Base-by-base conservation (phyloP, 768 basidiomycete genomes). In the Rickenella mellea region DNA sequence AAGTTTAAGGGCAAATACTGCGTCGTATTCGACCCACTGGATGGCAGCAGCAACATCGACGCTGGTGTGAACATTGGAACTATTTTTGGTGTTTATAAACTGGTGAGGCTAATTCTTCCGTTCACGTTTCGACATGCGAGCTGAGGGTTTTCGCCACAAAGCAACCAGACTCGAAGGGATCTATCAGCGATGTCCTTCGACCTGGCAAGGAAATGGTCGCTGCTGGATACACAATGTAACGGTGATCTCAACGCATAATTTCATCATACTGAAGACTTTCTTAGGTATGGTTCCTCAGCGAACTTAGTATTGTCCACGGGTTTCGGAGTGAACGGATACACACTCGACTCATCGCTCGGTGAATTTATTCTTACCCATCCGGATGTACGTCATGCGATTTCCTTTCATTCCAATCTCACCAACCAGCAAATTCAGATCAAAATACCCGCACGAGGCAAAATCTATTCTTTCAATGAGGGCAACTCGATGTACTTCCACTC, bases 331-430 rank as follows among this genome's bases (percentile, higher is more conserved):
- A 92, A 98, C 59, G 96, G 96, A 36, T 99, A 96, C 70, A 99
- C 96, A 8, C 79, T 99, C 28, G 96, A 99, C 63, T 83, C 87
- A 17, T 64, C 91, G 5, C 76, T 99, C 11, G 96, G 96, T 53
- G 96, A 99, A 69, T 99, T 98, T 64, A 96, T 99, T 58, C 78
- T 98, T 44, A 99, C 96, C 24, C 96, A 99, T 67, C 94, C 94
- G 20, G 80, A 97, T 55, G 86, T 88, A 56, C 37, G 76, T 60
- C 38, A 36, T 37, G 36, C 19, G 19, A 21, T 25, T 24, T 9
- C 14, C 28, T 37, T 21, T 8, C 15, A 27, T 11, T 24, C n/a
- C 12, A 41, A 44, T n/a, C n/a, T n/a, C n/a, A n/a, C n/a, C n/a
- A n/a, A 26, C 37, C 30, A 17, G 2, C 14, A 31, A 26, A 21